Base-by-base conservation (phyloP, 2,329 filamentous ascomycete genomes). In the Penicillium sp. region DNA sequence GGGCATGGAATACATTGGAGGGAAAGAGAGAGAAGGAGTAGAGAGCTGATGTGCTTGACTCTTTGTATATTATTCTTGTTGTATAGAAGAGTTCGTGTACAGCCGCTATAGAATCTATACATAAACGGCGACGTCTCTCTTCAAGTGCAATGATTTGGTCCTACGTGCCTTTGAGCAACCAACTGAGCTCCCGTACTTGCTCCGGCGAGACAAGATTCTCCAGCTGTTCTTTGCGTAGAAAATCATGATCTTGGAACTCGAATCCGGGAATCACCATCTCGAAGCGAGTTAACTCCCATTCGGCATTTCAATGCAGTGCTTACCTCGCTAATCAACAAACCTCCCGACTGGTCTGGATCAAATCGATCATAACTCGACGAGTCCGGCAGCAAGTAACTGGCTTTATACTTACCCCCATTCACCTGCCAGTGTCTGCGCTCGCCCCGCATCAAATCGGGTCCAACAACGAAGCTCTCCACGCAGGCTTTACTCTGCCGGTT, bases 1-100 rank as follows among this genome's bases (percentile, higher is more conserved):
- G 82, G 79, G 84, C 81, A 14, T 83, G 82, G 53, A 95, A 95
- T 68, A 70, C 79, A 20, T 63, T 93, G 52, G 74, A 77, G 37
- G 68, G 71, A 4, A 56, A 39, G 48, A 47, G 41, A 17, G 37
- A 29, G 20, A 30, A 45, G 33, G 23, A 48, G 13, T 41, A 50
- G 23, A 37, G 11, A 27, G 25, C 4, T 13, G 9, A 13, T 27
- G 25, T 27, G 25, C 10, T 11, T 27, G 12, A 5, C 6, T 27
- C 23, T 31, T 30, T 40, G 37, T 50, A 44, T 45, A 48, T 42
- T 39, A 48, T 39, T 27, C 25, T 30, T 31, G 37, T 16, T 20
- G 39, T 40, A 45, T 45, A 40, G 33, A 42, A 12, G 30, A 28
- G 5, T 9, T 22, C 18, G 26, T 17, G 36, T 32, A 45, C 35